Conservation (phyloP, 768 basidiomycete genomes). For the Peribolospora kevripleyi region DNA sequence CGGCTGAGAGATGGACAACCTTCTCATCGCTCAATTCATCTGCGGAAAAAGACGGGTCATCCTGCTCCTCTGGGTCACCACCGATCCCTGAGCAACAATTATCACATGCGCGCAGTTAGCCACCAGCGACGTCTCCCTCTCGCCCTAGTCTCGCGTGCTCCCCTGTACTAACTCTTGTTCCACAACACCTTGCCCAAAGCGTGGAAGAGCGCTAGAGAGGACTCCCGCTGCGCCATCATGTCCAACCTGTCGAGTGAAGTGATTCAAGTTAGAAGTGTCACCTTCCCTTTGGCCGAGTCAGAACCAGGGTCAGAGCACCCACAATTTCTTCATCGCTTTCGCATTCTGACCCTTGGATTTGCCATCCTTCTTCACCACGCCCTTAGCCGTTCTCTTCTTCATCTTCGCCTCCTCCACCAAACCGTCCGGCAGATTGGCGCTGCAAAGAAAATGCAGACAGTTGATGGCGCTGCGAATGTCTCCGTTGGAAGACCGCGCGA, state of each 20-base stretch:
- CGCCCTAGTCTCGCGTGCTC: too few relatives aligned
- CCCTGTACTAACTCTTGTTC: conserved; percentile 46
- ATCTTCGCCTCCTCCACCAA: conserved; percentile 13
- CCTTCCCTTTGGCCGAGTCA: background rate
- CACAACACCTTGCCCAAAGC: conserved; percentile 79
- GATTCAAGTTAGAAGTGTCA: conserved; percentile 5
- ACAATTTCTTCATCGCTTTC: conserved; percentile 17
- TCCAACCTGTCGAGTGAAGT: conserved; percentile 26
- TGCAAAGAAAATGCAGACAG: conserved; percentile 64
- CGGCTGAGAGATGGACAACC: too few relatives aligned
- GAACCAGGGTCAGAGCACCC: conserved; percentile 4
- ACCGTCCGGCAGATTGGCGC: conserved; percentile 6
- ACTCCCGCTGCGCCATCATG: conserved; percentile 55
- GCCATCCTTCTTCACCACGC: conserved; percentile 2
- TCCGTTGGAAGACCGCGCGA: conserved; percentile 59
- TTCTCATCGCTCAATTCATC: too few relatives aligned
- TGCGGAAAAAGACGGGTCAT: too few relatives aligned
- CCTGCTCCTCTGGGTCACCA: too few relatives aligned
- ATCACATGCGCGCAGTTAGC: too few relatives aligned
- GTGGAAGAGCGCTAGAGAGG: conserved; percentile 70
- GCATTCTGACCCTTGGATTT: conserved; percentile 7
- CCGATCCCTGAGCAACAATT: too few relatives aligned
- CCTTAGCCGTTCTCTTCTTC: conserved; percentile 9
- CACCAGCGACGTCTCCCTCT: too few relatives aligned
- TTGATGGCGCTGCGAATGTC: conserved; percentile 87